Percentiles rank a stretch among this genome's conserved stretches.
phyloP scores from a whole-genome alignment of 2,329 filamentous ascomycete species.

The Exophiala dermatitidis region DNA sequence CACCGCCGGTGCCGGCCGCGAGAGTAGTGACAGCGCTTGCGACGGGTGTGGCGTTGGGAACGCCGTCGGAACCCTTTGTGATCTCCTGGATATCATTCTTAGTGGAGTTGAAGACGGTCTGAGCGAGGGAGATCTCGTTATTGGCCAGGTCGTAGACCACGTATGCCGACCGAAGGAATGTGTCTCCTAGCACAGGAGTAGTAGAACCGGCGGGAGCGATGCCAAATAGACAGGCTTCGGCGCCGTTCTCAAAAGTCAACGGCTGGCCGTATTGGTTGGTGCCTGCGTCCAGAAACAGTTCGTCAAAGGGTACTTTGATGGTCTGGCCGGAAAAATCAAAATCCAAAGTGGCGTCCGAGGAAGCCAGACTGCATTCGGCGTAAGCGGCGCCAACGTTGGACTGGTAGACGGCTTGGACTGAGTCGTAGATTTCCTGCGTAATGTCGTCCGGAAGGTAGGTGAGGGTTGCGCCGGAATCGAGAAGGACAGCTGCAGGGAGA shows the following conservation, averaged over 20 bases:
- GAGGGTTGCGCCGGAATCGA: constrained; percentile 64
- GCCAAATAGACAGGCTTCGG: constrained; percentile 40
- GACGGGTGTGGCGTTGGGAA: constrained; percentile 46
- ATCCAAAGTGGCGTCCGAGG: constrained; percentile 45
- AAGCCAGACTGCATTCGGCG: constrained; percentile 48
- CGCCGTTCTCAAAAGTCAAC: constrained; percentile 32
- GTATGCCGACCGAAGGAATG: constrained; percentile 56
- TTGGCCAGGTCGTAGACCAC: constrained; percentile 56
- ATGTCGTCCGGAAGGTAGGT: constrained; percentile 56
- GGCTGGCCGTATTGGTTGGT: constrained; percentile 34
- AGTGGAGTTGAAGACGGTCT: constrained; percentile 54
- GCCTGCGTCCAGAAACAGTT: constrained; percentile 49
- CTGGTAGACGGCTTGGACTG: constrained; percentile 55
- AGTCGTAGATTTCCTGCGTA: constrained; percentile 48
- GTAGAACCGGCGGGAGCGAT: constrained; percentile 45
- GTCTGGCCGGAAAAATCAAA: constrained; percentile 51
- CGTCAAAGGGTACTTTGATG: constrained; percentile 49
- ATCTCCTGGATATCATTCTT: constrained; percentile 48
- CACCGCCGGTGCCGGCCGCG: constrained; percentile 15
- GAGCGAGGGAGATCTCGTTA: constrained; percentile 55
- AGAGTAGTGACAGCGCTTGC: constrained; percentile 24
- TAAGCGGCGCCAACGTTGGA: constrained; percentile 46
- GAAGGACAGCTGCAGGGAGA: constrained; percentile 53
- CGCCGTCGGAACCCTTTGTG: constrained; percentile 39
- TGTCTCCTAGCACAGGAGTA: constrained; percentile 52